phyloP scores from a whole-genome alignment of 2,329 filamentous ascomycete species.

The Epichloe bromicola region DNA sequence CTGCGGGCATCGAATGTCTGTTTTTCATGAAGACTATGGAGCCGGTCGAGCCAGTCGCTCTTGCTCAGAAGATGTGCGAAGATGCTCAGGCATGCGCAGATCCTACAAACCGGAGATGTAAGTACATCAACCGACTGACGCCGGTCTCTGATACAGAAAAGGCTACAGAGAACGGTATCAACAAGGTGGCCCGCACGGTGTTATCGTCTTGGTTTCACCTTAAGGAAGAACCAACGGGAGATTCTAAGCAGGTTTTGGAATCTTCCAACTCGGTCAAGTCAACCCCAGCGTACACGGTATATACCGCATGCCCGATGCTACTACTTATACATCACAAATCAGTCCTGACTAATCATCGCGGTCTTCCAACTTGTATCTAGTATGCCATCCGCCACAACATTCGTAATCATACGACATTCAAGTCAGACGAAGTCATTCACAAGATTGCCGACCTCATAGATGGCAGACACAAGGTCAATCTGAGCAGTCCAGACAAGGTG shows the following conservation, averaged over 20 bases:
- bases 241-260: conserved; percentile 3
- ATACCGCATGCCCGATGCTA: conserved; percentile 10
- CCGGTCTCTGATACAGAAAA: conserved; percentile 43
- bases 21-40: conserved; percentile 46
- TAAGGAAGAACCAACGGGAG: conserved; percentile 13
- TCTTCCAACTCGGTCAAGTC: conserved; percentile 3
- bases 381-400: conserved; percentile 76
- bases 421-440: conserved; percentile 56
- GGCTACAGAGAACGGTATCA: conserved; percentile 55
- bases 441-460: conserved; percentile 54
- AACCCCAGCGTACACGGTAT: conserved; percentile 27
- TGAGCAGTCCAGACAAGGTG: conserved; percentile 65
- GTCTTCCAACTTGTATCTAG: conserved; percentile 26
- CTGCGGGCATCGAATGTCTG: conserved; percentile 46
- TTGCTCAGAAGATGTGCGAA: conserved; percentile 41
- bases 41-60: conserved; percentile 41
- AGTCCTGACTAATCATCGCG: neutral
- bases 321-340: neutral
- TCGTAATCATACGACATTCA: conserved; percentile 58
- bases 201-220: conserved; percentile 50
- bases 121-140: conserved; percentile 46
- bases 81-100: conserved; percentile 34
- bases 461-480: conserved; percentile 58
- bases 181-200: conserved; percentile 49
- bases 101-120: conserved; percentile 31